Percentiles rank a stretch among this genome's conserved stretches.
These are phyloP conservation scores for Yamadazyma trypodendri DNA, from an alignment of 1,139 yeast genomes.

Conservation along the genomic window DNA sequence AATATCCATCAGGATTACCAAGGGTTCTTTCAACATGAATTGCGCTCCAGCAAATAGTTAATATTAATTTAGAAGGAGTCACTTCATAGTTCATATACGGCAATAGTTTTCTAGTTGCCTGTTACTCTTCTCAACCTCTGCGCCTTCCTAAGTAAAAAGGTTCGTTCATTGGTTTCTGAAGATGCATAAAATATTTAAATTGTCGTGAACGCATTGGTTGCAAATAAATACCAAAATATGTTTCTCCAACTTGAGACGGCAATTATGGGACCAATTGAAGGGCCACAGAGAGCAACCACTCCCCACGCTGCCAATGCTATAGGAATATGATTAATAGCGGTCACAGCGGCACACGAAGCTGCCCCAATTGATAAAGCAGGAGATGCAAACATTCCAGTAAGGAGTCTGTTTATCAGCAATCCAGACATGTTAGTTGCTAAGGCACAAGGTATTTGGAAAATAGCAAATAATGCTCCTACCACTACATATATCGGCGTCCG, in stretches of 20 bases:
- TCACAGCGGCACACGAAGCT: constrained; percentile 32
- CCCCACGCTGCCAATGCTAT: constrained; percentile 30
- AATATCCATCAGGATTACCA: constrained; percentile 29
- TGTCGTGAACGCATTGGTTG: constrained; percentile 34
- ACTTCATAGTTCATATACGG: constrained; percentile 40
- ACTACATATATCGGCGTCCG: constrained; percentile 41
- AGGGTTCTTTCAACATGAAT: constrained; percentile 28
- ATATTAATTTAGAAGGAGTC: constrained; percentile 23
- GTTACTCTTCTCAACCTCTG: constrained; percentile 44
- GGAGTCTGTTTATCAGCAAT: constrained; percentile 30
- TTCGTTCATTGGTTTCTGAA: constrained; percentile 52
- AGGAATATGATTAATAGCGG: constrained; percentile 24
- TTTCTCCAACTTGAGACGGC: constrained; percentile 43
- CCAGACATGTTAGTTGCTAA: constrained; percentile 28
- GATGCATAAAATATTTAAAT: constrained; percentile 33
- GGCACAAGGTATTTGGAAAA: constrained; percentile 36
- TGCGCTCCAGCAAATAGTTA: constrained; percentile 27
- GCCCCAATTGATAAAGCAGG: constrained; percentile 40
- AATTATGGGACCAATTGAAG: constrained; percentile 32
- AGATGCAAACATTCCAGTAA: constrained; percentile 35
- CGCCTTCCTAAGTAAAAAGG: constrained; percentile 48
- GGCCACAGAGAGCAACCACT: constrained; percentile 31
- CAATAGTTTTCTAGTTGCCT: constrained; percentile 37
- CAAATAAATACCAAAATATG: constrained; percentile 43
- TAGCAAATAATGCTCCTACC: constrained; percentile 30